phyloP scores from a whole-genome alignment of 768 basidiomycete species.

The Termitomyces sp. region DNA sequence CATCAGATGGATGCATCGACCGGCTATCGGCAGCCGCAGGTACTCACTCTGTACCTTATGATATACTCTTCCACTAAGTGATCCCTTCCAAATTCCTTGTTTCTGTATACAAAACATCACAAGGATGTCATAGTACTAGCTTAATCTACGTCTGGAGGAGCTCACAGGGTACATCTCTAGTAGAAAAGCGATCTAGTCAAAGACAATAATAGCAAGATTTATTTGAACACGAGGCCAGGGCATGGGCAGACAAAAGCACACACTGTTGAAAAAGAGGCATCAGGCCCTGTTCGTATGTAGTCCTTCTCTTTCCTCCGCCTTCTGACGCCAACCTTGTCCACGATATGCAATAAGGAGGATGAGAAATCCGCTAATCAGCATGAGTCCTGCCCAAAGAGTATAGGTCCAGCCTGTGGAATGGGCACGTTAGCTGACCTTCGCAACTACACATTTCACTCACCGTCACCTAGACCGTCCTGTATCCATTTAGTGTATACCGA shows the following conservation, averaged over 20 bases:
- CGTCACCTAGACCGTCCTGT: constrained; percentile 69
- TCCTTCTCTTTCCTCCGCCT: constrained; percentile 37
- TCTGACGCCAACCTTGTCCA: constrained; percentile 54
- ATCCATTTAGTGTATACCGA: neutral
- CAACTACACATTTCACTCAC: constrained; percentile 24
- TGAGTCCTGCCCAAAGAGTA: constrained; percentile 49
- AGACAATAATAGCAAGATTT: neutral
- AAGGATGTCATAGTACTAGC: neutral
- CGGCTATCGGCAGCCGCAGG: neutral
- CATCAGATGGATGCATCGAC: neutral
- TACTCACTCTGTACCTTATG: no score
- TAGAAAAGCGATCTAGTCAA: neutral
- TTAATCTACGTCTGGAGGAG: neutral
- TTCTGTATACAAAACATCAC: neutral
- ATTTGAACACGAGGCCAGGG: neutral
- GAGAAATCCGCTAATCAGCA: constrained; percentile 46
- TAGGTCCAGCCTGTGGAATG: constrained; percentile 50
- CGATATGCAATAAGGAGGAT: constrained; percentile 56
- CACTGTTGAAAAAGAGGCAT: neutral
- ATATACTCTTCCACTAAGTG: no score
- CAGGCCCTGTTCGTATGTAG: neutral
- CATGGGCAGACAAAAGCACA: neutral
- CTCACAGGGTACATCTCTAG: neutral
- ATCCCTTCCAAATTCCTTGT: neutral
- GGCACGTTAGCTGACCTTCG: neutral